These are phyloP conservation scores for Lachnellula willkommii DNA, from an alignment of 2,329 filamentous ascomycete species.

Conservation along the genomic window DNA sequence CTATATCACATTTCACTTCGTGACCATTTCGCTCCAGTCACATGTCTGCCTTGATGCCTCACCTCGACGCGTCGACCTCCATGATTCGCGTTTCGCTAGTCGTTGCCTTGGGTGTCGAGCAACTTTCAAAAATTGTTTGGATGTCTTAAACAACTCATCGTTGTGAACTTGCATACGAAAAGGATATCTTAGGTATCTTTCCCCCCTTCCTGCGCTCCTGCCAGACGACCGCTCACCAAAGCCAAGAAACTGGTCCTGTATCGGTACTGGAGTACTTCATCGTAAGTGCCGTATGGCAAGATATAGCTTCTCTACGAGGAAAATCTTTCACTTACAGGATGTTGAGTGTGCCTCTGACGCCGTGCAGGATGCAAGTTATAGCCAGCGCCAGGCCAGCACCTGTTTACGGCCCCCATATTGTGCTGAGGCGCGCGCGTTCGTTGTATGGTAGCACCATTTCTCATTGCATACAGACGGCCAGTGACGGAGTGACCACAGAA, in stretches of 20 bases:
- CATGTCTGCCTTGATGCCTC: conserved; percentile 18
- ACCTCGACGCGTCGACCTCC: conserved; percentile 6
- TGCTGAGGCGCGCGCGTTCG: background rate
- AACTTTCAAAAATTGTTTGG: background rate
- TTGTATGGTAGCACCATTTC: background rate
- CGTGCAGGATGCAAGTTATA: background rate
- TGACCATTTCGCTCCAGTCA: background rate
- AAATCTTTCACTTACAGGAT: background rate
- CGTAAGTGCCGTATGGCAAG: background rate
- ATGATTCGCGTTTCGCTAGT: background rate
- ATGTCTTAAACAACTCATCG: background rate
- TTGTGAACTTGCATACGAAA: no score
- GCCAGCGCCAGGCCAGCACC: background rate
- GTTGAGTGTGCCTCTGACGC: background rate
- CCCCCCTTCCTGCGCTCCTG: no score
- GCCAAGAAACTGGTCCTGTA: no score
- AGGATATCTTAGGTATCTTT: no score
- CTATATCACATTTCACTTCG: no score
- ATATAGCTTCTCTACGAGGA: background rate
- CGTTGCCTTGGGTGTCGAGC: background rate
- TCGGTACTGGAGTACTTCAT: no score
- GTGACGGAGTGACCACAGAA: background rate
- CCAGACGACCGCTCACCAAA: no score
- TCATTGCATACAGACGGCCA: background rate
- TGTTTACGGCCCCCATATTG: background rate